Conservation (phyloP, 2,329 filamentous ascomycete genomes). For the Tolypocladium album region DNA sequence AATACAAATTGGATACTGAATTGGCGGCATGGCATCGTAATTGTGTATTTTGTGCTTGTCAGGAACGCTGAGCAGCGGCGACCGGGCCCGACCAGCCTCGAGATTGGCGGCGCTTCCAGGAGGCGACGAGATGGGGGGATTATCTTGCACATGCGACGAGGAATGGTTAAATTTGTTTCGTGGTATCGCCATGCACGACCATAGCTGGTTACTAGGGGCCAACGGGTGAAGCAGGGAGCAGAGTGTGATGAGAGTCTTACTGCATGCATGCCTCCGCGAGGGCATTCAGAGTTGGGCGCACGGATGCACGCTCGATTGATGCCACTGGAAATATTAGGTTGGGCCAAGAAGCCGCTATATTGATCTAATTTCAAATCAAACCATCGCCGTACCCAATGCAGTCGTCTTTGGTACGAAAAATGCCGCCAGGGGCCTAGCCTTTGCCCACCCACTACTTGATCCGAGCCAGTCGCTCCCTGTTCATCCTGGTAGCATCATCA, state of each 20-base stretch:
- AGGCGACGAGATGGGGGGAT: too few relatives aligned
- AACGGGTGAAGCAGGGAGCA: not conserved
- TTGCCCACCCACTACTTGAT: slow-evolving; percentile 27
- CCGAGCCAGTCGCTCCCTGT: slow-evolving; percentile 59
- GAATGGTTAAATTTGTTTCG: too few relatives aligned
- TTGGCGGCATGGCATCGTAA: not conserved
- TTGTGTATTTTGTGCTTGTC: too few relatives aligned
- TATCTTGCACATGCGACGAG: too few relatives aligned
- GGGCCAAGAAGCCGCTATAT: not conserved
- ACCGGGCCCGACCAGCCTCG: not conserved
- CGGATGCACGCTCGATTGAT: not conserved
- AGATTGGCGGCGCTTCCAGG: too few relatives aligned
- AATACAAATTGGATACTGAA: not conserved
- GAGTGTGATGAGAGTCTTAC: not conserved
- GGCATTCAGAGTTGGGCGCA: not conserved
- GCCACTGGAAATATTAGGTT: not conserved
- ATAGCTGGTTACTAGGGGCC: not conserved
- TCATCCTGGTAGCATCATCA: slow-evolving; percentile 71
- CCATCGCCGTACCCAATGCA: not conserved
- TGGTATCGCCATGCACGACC: not conserved
- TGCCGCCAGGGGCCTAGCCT: too few relatives aligned
- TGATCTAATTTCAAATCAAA: not conserved
- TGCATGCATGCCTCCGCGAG: not conserved
- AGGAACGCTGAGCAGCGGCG: not conserved
- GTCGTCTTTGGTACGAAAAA: not conserved